phyloP scores from a whole-genome alignment of 495 filamentous ascomycete species.

The Xylaria curta region DNA sequence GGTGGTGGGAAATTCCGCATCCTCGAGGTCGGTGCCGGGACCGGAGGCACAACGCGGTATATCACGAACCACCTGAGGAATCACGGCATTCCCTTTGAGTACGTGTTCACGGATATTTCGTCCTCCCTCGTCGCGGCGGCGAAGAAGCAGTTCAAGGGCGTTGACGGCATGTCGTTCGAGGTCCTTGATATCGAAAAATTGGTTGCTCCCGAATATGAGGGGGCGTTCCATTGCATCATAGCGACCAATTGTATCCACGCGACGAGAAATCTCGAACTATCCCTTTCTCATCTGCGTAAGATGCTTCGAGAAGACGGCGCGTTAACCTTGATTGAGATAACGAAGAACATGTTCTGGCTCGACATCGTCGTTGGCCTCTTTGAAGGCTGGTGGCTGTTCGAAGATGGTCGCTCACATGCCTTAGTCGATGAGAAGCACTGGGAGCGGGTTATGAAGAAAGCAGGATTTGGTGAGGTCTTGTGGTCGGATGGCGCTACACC shows the following conservation, averaged over 20 bases:
- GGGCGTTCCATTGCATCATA: slow-evolving; percentile 45
- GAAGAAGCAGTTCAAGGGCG: slow-evolving; percentile 39
- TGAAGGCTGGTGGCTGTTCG: slow-evolving; percentile 62
- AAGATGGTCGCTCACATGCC: slow-evolving; percentile 54
- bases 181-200: slow-evolving; percentile 44
- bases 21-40: slow-evolving; percentile 45
- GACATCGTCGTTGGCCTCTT: slow-evolving; percentile 59
- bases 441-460: slow-evolving; percentile 45
- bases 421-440: slow-evolving; percentile 44
- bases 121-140: slow-evolving; percentile 48
- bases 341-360: slow-evolving; percentile 45
- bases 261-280: slow-evolving; percentile 41
- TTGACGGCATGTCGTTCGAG: slow-evolving; percentile 40
- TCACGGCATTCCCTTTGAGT: slow-evolving; percentile 35
- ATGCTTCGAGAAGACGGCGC: slow-evolving; percentile 51
- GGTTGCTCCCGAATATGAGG: slow-evolving; percentile 28
- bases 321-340: slow-evolving; percentile 54
- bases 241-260: slow-evolving; percentile 55
- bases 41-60: slow-evolving; percentile 29
- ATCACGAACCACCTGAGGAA: slow-evolving; percentile 31
- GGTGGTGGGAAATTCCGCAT: slow-evolving; percentile 34
- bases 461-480: slow-evolving; percentile 53
- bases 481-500: slow-evolving; percentile 51
- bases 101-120: slow-evolving; percentile 54
- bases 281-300: slow-evolving; percentile 40